These are phyloP conservation scores for Chytriomyces sp. DNA, from an alignment of 192 early-diverging fungal genomes.

Conservation along the genomic window DNA sequence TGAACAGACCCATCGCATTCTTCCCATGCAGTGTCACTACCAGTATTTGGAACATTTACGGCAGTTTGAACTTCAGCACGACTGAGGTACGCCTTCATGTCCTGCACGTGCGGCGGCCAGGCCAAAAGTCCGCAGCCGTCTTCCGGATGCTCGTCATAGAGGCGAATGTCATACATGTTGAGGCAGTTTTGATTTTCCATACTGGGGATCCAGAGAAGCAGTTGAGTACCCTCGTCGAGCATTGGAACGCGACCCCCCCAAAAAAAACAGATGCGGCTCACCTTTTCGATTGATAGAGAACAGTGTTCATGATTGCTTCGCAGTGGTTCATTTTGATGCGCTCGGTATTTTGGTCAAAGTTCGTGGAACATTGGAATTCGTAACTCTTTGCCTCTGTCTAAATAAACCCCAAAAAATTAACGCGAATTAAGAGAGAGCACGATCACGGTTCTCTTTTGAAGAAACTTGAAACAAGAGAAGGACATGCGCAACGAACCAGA, in stretches of 20 bases:
- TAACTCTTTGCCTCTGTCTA: constrained; percentile 2
- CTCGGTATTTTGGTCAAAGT: constrained; percentile 31
- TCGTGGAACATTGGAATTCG: neutral
- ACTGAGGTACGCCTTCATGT: constrained; percentile 50
- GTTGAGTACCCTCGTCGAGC: neutral
- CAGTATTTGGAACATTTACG: constrained; percentile 57
- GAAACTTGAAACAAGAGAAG: no score
- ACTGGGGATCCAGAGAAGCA: constrained; percentile 14
- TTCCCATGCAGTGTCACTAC: constrained; percentile 50
- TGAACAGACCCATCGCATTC: constrained; percentile 68
- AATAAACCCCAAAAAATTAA: neutral
- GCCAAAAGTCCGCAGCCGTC: constrained; percentile 58
- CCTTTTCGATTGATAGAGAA: constrained; percentile 37
- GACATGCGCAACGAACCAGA: constrained; percentile 18
- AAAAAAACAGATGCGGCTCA: constrained; percentile 23
- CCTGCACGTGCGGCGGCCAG: constrained; percentile 53
- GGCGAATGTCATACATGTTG: constrained; percentile 75
- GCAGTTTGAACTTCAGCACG: constrained; percentile 55
- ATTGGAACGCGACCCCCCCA: neutral
- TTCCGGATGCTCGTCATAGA: constrained; percentile 58
- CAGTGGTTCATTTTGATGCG: constrained; percentile 43
- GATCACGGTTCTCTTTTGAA: no score
- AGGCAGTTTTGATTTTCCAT: constrained; percentile 51
- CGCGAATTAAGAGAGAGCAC: neutral
- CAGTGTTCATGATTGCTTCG: constrained; percentile 50